Evolutionary conservation across 2,329 filamentous ascomycete species (phyloP), one percentile per base, ranked within the genome.

Genomic region (Exophiala sideris): DNA sequence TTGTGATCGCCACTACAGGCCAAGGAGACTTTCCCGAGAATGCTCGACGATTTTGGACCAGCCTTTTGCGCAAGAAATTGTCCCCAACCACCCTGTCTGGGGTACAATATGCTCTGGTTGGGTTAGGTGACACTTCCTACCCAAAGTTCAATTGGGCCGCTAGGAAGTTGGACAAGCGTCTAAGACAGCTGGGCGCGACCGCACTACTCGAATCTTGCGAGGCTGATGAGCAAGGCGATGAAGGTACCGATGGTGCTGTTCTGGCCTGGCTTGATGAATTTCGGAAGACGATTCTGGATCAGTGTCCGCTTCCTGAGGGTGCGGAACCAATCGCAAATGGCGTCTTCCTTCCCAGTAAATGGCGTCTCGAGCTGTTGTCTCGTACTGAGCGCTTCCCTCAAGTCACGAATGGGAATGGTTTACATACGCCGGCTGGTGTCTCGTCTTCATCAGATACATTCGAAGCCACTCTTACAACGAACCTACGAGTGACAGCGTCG

Each of bases 81-180:
- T 82, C 86, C 10, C 78, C 84, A 2, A 82, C 80, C 12, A 91
- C 86, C 64, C 75, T 99, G 36, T 68, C 76, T 35, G 78, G 80
- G 33, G 74, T 95, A 58, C 79, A 76, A 1, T 97, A 95, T 71
- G 86, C 89, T 2, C 88, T 86, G 0, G 96, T 97, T 76, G 94
- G 94, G 0, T 79, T 97, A 1, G 94, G 94, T 0, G 94, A 99
- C 71, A 96, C 88, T 66, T 95, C 91, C 1, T 99, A 99, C 77
- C 80, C 87, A 52, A 92, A 95, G 86, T 96, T 90, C 72, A 99
- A 99, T 73, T 96, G 89, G 83, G 91, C 92, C 14, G 88, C 88
- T 42, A 83, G 91, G 46, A 95, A 96, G 71, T 77, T 99, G 42
- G 84, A 91, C 65, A 92, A 91, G 64, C 84, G 94, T 12, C 76